Evolutionary conservation across 2,329 filamentous ascomycete genomes (phyloP).

Genomic region (Fusarium graminum): DNA sequence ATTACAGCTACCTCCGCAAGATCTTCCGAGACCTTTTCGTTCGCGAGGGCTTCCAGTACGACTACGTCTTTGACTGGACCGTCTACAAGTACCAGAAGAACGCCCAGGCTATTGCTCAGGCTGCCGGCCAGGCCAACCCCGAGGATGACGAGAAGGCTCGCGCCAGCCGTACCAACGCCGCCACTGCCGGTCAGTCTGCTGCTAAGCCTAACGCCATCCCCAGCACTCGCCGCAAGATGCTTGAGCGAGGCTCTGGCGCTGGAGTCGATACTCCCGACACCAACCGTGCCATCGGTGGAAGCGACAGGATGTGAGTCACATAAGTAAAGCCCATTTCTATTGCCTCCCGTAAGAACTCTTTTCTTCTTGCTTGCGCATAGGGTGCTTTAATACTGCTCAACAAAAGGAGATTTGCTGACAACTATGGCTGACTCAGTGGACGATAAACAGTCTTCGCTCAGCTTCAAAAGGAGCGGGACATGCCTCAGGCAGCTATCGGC

Average conservation of each 20-base stretch:
- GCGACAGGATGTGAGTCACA: slow-evolving; percentile 96
- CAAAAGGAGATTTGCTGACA: slow-evolving; percentile 79
- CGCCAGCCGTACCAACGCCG: slow-evolving; percentile 74
- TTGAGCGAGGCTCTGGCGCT: slow-evolving; percentile 72
- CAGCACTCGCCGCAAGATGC: slow-evolving; percentile 86
- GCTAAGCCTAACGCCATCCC: slow-evolving; percentile 80
- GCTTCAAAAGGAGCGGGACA: slow-evolving; percentile 76
- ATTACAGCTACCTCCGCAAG: slow-evolving; percentile 99
- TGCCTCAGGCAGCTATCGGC: slow-evolving; percentile 57
- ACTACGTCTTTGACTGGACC: slow-evolving; percentile 99
- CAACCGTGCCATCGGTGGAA: slow-evolving; percentile 81
- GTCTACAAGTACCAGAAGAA: slow-evolving; percentile 99
- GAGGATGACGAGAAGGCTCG: slow-evolving; percentile 83
- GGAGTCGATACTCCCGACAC: slow-evolving; percentile 77
- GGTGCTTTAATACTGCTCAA: slow-evolving; percentile 79
- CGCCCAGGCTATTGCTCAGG: slow-evolving; percentile 91
- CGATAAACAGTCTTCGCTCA: slow-evolving; percentile 87
- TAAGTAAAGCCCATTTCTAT: slow-evolving; percentile 60
- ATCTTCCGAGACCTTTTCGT: slow-evolving; percentile 99
- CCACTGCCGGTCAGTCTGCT: slow-evolving; percentile 73
- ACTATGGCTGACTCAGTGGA: slow-evolving; percentile 85
- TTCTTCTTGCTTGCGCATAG: slow-evolving; percentile 81
- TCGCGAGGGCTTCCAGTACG: slow-evolving; percentile 98
- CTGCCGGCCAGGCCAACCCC: slow-evolving; percentile 74
- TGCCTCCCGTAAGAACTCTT: slow-evolving; percentile 87